These are phyloP conservation scores for Xylariaceae sp. DNA, from an alignment of 2,329 filamentous ascomycete genomes.

Conservation along the genomic window DNA sequence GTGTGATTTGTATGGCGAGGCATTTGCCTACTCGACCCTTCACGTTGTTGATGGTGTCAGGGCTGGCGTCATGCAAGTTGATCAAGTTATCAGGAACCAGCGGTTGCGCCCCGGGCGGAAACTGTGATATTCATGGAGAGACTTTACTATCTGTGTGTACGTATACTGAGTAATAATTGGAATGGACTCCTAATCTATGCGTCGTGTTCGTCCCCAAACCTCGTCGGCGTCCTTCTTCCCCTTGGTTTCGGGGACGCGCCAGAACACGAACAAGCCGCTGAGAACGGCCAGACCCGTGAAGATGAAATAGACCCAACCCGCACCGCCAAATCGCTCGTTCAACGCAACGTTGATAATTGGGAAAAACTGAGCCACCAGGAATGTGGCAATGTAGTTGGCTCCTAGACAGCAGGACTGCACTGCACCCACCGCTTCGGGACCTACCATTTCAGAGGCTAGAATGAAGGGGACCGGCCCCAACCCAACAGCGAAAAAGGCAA, in stretches of 20 bases:
- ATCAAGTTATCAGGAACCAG: conserved; percentile 48
- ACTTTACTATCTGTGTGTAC: background rate
- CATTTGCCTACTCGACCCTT: conserved; percentile 50
- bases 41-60: conserved; percentile 77
- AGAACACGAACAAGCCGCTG: conserved; percentile 67
- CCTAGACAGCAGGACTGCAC: conserved; percentile 84
- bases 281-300: conserved; percentile 71
- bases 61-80: conserved; percentile 61
- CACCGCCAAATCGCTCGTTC: conserved; percentile 58
- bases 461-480: conserved; percentile 95
- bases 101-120: conserved; percentile 31
- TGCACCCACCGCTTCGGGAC: conserved; percentile 83
- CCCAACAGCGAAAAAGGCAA: conserved; percentile 83
- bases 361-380: conserved; percentile 92
- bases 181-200: conserved; percentile 42
- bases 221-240: conserved; percentile 81
- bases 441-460: conserved; percentile 84
- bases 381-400: conserved; percentile 86
- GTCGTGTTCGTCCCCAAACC: conserved; percentile 73
- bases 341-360: conserved; percentile 76
- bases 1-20: conserved; percentile 57
- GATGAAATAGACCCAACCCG: conserved; percentile 86
- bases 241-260: conserved; percentile 79
- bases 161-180: background rate
- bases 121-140: conserved; percentile 22